Conservation (phyloP, 129 eudicot genomes). For the Chrysanthemum makinoi region DNA sequence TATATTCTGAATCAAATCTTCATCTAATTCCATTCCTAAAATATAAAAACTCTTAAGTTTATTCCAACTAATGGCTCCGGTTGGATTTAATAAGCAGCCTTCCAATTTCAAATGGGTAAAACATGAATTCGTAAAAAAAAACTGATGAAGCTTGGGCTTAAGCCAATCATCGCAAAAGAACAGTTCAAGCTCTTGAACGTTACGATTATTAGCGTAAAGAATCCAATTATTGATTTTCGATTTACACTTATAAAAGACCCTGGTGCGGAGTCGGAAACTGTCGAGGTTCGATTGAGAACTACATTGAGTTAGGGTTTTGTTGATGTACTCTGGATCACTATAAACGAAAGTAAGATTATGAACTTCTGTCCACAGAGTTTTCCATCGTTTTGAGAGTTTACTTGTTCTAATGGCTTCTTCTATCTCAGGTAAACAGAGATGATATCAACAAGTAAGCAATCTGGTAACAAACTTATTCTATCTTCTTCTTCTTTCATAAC, state of each 20-base stretch:
- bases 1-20: slow-evolving; percentile 17
- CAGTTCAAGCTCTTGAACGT: slow-evolving; percentile 15
- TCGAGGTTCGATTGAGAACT: slow-evolving; percentile 4
- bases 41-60: slow-evolving; percentile 13
- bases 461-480: slow-evolving; percentile 20
- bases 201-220: slow-evolving; percentile 1
- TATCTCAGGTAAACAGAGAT: slow-evolving; percentile 22
- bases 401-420: slow-evolving; percentile 21
- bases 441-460: slow-evolving; percentile 24
- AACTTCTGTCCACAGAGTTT: slow-evolving; percentile 18
- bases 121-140: slow-evolving; percentile 17
- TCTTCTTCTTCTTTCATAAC: slow-evolving; percentile 4
- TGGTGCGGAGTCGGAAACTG: background rate
- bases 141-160: slow-evolving; percentile 6
- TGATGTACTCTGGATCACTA: background rate
- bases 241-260: no score
- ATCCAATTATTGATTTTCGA: slow-evolving; percentile 10
- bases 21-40: background rate
- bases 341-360: background rate
- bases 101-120: slow-evolving; percentile 18
- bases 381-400: slow-evolving; percentile 21
- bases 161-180: background rate
- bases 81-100: slow-evolving; percentile 8
- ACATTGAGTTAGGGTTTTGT: slow-evolving; percentile 28
- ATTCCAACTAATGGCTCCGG: slow-evolving; percentile 11